Percentiles rank a stretch among this genome's conserved stretches.
Evolutionary conservation across 495 filamentous ascomycete genomes (phyloP).

Genomic region (Podospora tetraspora): DNA sequence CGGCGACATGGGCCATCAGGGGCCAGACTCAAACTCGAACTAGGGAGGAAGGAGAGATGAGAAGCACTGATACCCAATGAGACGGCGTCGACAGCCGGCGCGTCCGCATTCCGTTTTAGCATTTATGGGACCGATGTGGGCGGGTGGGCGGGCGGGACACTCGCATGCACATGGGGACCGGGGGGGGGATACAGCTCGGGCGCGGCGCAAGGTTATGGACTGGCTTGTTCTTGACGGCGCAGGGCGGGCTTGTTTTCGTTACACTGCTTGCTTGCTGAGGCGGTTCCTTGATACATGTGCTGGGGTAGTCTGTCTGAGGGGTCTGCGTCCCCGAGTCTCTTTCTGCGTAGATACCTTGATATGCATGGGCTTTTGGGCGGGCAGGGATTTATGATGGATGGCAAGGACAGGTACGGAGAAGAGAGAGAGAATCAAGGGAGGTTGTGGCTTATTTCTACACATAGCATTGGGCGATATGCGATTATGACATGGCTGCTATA

Average conservation of each 20-base stretch:
- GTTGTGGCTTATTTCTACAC: not conserved
- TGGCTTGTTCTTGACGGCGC: not conserved
- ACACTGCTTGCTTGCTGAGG: not conserved
- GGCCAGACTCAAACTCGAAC: not conserved
- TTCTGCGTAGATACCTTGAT: slow-evolving; percentile 11
- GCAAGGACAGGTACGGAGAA: not conserved
- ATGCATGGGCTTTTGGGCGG: slow-evolving; percentile 1
- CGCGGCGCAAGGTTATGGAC: not conserved
- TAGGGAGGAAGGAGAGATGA: not conserved
- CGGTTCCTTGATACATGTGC: not conserved
- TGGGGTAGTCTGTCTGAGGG: not conserved
- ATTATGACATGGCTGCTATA: slow-evolving; percentile 2
- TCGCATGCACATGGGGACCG: not conserved
- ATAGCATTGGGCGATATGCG: slow-evolving; percentile 1
- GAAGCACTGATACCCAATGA: not conserved
- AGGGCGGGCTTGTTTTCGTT: not conserved
- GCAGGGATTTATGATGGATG: not conserved
- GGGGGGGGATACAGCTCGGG: not conserved
- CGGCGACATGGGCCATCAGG: not conserved
- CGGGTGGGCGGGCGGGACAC: not conserved
- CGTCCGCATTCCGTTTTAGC: not conserved
- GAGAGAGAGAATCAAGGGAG: not conserved
- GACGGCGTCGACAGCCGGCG: not conserved
- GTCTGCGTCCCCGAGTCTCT: not conserved
- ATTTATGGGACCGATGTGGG: not conserved